These are phyloP conservation scores for Musa itinerans DNA, from an alignment of 176 grass and related monocot genomes.

Conservation along the genomic window DNA sequence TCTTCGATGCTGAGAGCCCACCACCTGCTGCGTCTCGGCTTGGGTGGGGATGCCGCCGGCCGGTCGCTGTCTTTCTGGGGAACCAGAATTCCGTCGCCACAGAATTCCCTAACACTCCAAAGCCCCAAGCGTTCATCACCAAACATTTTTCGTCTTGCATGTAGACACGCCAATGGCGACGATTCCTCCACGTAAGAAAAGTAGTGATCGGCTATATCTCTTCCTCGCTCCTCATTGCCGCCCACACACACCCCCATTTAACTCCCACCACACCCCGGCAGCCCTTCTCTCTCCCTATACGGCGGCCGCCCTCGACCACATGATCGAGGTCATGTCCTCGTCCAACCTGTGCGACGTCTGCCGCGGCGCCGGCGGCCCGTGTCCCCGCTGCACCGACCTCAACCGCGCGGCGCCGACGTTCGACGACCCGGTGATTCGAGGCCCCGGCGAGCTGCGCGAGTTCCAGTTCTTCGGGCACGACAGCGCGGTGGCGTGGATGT, in stretches of 20 bases:
- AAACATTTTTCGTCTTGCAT: not conserved
- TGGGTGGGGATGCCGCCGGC: too few relatives aligned
- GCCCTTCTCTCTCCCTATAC: not conserved
- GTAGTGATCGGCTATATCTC: conserved; percentile 29
- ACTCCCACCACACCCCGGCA: conserved; percentile 3
- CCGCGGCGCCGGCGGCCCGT: not conserved
- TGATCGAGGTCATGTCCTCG: conserved; percentile 24
- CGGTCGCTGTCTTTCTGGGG: too few relatives aligned
- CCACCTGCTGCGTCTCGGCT: too few relatives aligned
- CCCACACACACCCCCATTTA: conserved; percentile 4
- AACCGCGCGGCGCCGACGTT: conserved; percentile 21
- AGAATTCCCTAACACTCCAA: too few relatives aligned
- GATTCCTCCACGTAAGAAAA: conserved; percentile 54
- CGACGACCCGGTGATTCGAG: not conserved
- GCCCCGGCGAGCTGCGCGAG: conserved; percentile 23
- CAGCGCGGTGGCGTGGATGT: conserved; percentile 34
- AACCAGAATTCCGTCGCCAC: too few relatives aligned
- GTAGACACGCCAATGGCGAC: not conserved
- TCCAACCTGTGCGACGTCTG: conserved; percentile 23
- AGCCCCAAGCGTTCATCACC: not conserved
- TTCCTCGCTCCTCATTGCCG: conserved; percentile 36
- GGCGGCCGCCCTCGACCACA: not conserved
- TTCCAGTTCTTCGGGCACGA: conserved; percentile 48
- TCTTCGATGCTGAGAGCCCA: too few relatives aligned
- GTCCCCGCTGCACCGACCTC: conserved; percentile 24